Evolutionary conservation across 441 rosid species (phyloP), one percentile per base, ranked within the genome.

Genomic region (Flueggea neowawraea): DNA sequence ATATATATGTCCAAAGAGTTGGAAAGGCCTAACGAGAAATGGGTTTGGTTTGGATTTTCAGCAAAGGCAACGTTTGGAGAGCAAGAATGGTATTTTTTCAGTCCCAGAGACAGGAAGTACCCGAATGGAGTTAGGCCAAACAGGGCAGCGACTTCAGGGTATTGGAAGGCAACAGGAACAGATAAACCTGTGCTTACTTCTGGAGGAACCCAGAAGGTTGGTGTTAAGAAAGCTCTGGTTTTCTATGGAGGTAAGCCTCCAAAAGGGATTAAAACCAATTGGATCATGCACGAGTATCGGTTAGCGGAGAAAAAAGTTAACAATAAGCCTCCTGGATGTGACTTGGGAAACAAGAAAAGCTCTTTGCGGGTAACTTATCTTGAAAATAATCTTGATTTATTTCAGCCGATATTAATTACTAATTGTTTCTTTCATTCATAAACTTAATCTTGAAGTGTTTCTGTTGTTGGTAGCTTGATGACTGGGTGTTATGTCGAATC

Each of bases 281-380:
- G 98, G 97, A 94, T 94, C 57, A 94, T 94, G 98, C 98, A 94
- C 57, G 98, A 94, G 60, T 94, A 88, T 66, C 86, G 97, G 17
- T 80, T 90, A 41, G 70, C 78, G 5, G 89, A 84, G 61, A 77
- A 69, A 64, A 80, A 79, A 76, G 87, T 43, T 36, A 81, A 51
- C 53, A 86, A 86, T 66, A 76, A 74, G 72, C 93, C 89, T 10
- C 89, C 88, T 9, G 91, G 66, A 39, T 71, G 64, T 64, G 72
- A 70, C 79, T 54, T 67, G 57, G 69, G 76, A 50, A 65, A 78
- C 79, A 87, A 83, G 81, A 90, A 88, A 73, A 77, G 73, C 72
- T 88, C 98, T 54, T 65, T 88, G 64, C 68, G 97, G 91, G 97
- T 93, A 88, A 58, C 17, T 39, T 8, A 36, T 36, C 41, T 36